These are phyloP conservation scores for Dictyostelium brefeldianum DNA, from an alignment of 78 protist genomes.

Conservation along the genomic window DNA sequence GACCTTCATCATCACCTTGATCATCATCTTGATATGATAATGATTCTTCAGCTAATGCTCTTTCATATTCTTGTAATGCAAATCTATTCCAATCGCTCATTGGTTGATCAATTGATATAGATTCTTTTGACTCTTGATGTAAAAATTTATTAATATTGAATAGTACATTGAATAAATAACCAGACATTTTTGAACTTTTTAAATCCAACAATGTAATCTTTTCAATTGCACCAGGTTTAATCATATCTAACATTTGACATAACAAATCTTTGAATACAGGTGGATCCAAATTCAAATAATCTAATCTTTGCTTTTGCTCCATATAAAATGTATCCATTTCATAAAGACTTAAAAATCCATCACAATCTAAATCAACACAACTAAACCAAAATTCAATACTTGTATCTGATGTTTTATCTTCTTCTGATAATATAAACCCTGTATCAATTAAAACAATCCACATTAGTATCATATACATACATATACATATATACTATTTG, in stretches of 20 bases:
- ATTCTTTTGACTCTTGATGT: slow-evolving; percentile 90
- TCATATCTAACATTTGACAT: slow-evolving; percentile 86
- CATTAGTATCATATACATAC: slow-evolving; percentile 16
- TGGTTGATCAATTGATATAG: slow-evolving; percentile 60
- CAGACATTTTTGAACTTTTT: slow-evolving; percentile 72
- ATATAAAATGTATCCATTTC: slow-evolving; percentile 93
- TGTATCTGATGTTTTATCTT: slow-evolving; percentile 90
- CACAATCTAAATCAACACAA: slow-evolving; percentile 90
- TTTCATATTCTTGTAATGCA: slow-evolving; percentile 93
- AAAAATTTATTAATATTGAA: slow-evolving; percentile 92
- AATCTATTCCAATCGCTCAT: slow-evolving; percentile 95
- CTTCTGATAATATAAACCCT: slow-evolving; percentile 93
- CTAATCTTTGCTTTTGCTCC: slow-evolving; percentile 91
- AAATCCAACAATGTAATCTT: slow-evolving; percentile 56
- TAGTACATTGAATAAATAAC: slow-evolving; percentile 89
- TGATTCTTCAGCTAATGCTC: slow-evolving; percentile 76
- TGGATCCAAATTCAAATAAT: slow-evolving; percentile 67
- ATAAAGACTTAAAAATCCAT: slow-evolving; percentile 88
- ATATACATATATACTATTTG: background rate
- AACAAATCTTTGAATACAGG: slow-evolving; percentile 86
- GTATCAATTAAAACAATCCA: slow-evolving; percentile 71
- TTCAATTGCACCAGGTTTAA: slow-evolving; percentile 43
- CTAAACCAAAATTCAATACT: slow-evolving; percentile 93
- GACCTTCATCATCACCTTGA: slow-evolving; percentile 18
- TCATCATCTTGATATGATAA: slow-evolving; percentile 55